These are phyloP conservation scores for Podila verticillata DNA, from an alignment of 192 early-diverging fungal species.

Conservation along the genomic window DNA sequence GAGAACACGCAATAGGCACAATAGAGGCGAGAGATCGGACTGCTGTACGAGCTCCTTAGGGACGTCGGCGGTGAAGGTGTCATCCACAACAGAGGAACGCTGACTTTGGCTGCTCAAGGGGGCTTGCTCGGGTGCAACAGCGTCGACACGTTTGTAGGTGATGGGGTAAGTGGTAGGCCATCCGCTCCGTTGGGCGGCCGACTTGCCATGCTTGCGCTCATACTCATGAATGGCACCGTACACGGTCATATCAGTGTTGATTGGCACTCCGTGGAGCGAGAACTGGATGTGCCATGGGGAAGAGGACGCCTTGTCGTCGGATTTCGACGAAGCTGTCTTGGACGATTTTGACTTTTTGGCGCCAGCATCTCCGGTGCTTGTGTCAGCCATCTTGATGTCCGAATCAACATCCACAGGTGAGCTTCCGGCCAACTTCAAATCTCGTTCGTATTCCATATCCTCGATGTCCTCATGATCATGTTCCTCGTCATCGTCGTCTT, in stretches of 20 bases:
- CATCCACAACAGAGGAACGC: background rate
- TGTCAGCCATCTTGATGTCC: slow-evolving; percentile 29
- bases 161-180: slow-evolving; percentile 71
- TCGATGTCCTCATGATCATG: slow-evolving; percentile 18
- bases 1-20: slow-evolving; percentile 54
- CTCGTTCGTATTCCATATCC: slow-evolving; percentile 32
- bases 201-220: slow-evolving; percentile 50
- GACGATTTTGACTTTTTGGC: background rate
- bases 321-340: background rate
- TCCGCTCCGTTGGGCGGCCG: slow-evolving; percentile 49
- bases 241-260: slow-evolving; percentile 66
- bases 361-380: slow-evolving; percentile 25
- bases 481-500: slow-evolving; percentile 47
- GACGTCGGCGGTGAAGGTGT: slow-evolving; percentile 26
- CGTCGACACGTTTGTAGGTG: slow-evolving; percentile 62
- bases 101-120: slow-evolving; percentile 17
- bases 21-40: slow-evolving; percentile 39
- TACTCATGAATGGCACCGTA: slow-evolving; percentile 73
- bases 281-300: slow-evolving; percentile 68
- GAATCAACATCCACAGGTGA: slow-evolving; percentile 31
- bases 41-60: slow-evolving; percentile 33
- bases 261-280: slow-evolving; percentile 55
- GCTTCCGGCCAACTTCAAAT: slow-evolving; percentile 4
- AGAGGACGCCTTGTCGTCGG: background rate
- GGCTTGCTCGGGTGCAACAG: slow-evolving; percentile 20